These are phyloP conservation scores for Telfairia occidentalis DNA, from an alignment of 331 rosid genomes.

Conservation along the genomic window DNA sequence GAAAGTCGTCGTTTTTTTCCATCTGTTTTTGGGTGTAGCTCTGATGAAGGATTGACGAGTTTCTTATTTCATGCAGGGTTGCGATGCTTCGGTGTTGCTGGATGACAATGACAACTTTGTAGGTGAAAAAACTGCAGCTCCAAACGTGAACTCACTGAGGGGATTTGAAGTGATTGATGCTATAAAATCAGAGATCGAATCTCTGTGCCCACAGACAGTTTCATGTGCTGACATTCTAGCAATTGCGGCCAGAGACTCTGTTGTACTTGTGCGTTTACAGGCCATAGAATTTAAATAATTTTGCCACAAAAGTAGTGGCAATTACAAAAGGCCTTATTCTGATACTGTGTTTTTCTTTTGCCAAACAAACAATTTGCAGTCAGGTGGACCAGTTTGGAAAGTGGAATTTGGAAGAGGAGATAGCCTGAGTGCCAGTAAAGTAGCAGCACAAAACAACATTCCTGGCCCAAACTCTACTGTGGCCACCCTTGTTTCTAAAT, in stretches of 20 bases:
- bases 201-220: slow-evolving; percentile 56
- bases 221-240: slow-evolving; percentile 89
- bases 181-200: slow-evolving; percentile 57
- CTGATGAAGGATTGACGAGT: not conserved
- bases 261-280: slow-evolving; percentile 41
- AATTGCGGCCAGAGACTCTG: slow-evolving; percentile 68
- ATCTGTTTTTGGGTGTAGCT: not conserved
- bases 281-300: not conserved
- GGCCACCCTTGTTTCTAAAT: slow-evolving; percentile 40
- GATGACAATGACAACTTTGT: slow-evolving; percentile 51
- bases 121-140: slow-evolving; percentile 74
- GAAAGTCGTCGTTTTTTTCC: slow-evolving; percentile 26
- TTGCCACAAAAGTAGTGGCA: not conserved
- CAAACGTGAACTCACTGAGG: slow-evolving; percentile 60
- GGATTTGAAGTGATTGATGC: slow-evolving; percentile 78
- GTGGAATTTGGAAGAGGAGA: slow-evolving; percentile 74
- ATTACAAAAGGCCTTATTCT: not conserved
- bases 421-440: slow-evolving; percentile 44
- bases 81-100: slow-evolving; percentile 77
- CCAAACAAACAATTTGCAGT: slow-evolving; percentile 26
- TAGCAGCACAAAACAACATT: slow-evolving; percentile 54
- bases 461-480: slow-evolving; percentile 83
- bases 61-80: slow-evolving; percentile 35
- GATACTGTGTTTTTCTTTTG: too few relatives aligned
- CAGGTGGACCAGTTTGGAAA: slow-evolving; percentile 83